phyloP scores from a whole-genome alignment of 2,329 filamentous ascomycete species.

The Epichloe coenophiala region DNA sequence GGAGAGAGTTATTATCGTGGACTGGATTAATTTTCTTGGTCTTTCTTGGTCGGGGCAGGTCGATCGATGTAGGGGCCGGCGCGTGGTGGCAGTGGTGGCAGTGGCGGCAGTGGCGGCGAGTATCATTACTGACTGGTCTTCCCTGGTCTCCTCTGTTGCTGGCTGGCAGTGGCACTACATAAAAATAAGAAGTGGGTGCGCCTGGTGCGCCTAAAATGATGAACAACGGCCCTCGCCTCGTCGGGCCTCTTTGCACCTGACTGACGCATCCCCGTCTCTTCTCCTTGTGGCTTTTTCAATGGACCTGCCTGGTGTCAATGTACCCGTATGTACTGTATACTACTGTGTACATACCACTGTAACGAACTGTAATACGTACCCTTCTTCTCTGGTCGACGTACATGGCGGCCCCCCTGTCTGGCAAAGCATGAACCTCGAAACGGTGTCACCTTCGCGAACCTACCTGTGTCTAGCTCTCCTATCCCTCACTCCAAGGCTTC shows the following conservation, averaged over 20 bases:
- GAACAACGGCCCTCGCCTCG: too few species aligned
- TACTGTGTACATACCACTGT: too few species aligned
- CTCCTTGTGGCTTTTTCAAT: too few species aligned
- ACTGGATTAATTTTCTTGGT: constrained; percentile 5
- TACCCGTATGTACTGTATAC: too few species aligned
- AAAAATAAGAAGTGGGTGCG: too few species aligned
- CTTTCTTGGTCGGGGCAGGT: constrained; percentile 5
- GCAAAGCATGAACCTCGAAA: not conserved
- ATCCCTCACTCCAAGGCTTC: not conserved
- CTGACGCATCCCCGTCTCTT: too few species aligned
- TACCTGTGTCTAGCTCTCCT: not conserved
- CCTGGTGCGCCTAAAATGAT: too few species aligned
- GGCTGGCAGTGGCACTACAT: too few species aligned
- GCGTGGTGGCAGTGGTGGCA: not conserved
- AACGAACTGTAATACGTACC: not conserved
- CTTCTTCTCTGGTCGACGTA: too few species aligned
- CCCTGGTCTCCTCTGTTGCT: not conserved
- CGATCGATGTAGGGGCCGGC: not conserved
- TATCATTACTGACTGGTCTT: not conserved
- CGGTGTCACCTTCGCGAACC: constrained; percentile 4
- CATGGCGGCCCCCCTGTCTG: not conserved
- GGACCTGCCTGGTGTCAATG: too few species aligned
- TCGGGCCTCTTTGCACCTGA: too few species aligned
- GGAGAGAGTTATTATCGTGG: constrained; percentile 6
- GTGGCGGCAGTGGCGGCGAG: too few species aligned